These are phyloP conservation scores for Entamoeba invadens DNA, from an alignment of 208 protist species.

Conservation along the genomic window DNA sequence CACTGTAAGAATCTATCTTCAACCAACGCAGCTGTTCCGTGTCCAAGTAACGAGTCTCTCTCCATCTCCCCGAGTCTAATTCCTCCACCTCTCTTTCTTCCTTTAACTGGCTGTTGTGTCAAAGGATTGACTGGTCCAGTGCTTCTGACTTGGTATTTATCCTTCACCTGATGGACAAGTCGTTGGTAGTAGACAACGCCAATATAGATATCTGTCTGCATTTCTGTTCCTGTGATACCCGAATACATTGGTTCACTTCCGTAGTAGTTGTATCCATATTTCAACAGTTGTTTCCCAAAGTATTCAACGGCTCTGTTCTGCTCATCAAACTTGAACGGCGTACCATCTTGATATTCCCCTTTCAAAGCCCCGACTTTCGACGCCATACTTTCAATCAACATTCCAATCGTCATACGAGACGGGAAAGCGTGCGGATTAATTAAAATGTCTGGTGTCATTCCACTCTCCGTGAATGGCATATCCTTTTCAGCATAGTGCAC, in stretches of 20 bases:
- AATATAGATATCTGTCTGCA: conserved; percentile 82
- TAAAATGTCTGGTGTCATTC: conserved; percentile 72
- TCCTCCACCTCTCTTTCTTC: conserved; percentile 65
- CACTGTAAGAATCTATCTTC: background rate
- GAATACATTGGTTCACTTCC: conserved; percentile 48
- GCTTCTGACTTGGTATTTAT: conserved; percentile 92
- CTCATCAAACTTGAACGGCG: conserved; percentile 61
- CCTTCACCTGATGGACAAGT: conserved; percentile 96
- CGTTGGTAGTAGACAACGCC: conserved; percentile 94
- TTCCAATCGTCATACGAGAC: conserved; percentile 99
- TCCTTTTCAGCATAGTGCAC: conserved; percentile 62
- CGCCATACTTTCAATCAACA: conserved; percentile 80
- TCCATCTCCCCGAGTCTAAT: conserved; percentile 99
- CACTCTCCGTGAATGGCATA: conserved; percentile 54
- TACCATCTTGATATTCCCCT: conserved; percentile 80
- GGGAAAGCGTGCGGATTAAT: conserved; percentile 99
- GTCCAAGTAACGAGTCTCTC: conserved; percentile 90
- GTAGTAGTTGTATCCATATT: conserved; percentile 82
- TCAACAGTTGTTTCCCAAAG: conserved; percentile 79
- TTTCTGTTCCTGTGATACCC: conserved; percentile 73
- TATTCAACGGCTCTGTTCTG: conserved; percentile 58
- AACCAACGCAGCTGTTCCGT: conserved; percentile 57
- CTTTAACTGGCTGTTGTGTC: conserved; percentile 93
- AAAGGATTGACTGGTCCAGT: conserved; percentile 72
- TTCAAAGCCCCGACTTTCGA: conserved; percentile 76